Conservation (phyloP, 176 grass and related monocot species). For the Oryza rufipogon region DNA sequence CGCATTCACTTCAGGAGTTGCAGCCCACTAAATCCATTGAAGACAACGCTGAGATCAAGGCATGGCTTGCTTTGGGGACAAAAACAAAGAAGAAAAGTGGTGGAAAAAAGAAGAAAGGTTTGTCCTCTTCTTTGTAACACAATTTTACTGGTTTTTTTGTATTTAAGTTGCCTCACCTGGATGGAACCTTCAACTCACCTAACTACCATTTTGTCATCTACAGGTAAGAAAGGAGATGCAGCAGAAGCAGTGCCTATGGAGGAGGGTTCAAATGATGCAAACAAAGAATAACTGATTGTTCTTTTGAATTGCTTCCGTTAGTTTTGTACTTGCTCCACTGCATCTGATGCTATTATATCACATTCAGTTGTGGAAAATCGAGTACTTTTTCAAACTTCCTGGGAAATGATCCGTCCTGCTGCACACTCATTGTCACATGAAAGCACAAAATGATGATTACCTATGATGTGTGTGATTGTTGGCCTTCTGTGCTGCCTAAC, state of each 20-base stretch:
- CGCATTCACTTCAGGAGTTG: constrained; percentile 67
- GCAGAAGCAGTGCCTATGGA: constrained; percentile 80
- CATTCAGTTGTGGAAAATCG: constrained; percentile 53
- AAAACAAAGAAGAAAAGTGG: constrained; percentile 99
- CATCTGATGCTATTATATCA: constrained; percentile 61
- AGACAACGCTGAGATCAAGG: constrained; percentile 82
- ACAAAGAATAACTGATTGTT: constrained; percentile 49
- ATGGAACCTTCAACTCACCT: not conserved
- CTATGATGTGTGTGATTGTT: not conserved
- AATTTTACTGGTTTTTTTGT: not conserved
- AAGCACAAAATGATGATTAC: constrained; percentile 42
- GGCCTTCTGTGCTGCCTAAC: not conserved
- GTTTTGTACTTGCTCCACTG: constrained; percentile 42
- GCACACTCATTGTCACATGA: constrained; percentile 23
- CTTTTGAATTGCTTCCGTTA: constrained; percentile 41
- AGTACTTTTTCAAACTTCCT: constrained; percentile 34
- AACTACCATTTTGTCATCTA: constrained; percentile 6
- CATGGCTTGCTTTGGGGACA: constrained; percentile 89
- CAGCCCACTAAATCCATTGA: constrained; percentile 63
- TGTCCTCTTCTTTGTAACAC: not conserved
- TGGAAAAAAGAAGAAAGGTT: constrained; percentile 98
- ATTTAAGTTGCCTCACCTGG: not conserved
- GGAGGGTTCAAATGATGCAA: constrained; percentile 59
- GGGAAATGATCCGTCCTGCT: constrained; percentile 34
- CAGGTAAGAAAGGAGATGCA: constrained; percentile 84